Evolutionary conservation across 345 rosid genomes (phyloP).

Genomic region (Ricinus communis): DNA sequence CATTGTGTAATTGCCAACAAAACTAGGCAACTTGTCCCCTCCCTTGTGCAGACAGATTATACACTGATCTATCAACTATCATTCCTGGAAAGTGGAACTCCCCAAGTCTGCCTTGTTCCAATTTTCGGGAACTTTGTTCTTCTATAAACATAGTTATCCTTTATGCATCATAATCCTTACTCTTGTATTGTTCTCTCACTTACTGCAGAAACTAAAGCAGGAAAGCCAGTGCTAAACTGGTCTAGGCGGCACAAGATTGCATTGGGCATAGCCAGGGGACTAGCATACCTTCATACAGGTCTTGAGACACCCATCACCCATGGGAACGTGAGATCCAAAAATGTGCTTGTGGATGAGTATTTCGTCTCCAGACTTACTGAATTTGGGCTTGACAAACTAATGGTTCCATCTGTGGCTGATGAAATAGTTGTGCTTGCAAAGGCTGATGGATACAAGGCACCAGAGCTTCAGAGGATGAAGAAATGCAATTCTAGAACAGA

Average conservation of each 20-base stretch:
- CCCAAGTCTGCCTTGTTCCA: too few species aligned
- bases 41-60: too few species aligned
- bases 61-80: too few species aligned
- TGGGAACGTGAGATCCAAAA: conserved; percentile 85
- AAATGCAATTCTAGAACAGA: conserved; percentile 90
- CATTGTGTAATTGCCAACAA: too few species aligned
- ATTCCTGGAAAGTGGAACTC: too few species aligned
- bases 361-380: conserved; percentile 83
- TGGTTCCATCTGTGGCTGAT: conserved; percentile 88
- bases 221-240: conserved; percentile 85
- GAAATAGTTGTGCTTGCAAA: conserved; percentile 90
- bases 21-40: too few species aligned
- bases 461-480: conserved; percentile 96
- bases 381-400: conserved; percentile 86
- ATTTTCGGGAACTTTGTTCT: neutral
- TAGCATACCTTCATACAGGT: conserved; percentile 79
- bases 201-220: conserved; percentile 64
- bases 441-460: conserved; percentile 87
- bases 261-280: conserved; percentile 81
- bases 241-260: conserved; percentile 96
- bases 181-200: conserved; percentile 9
- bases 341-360: conserved; percentile 89
- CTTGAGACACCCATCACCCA: conserved; percentile 80
- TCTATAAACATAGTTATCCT: too few species aligned
- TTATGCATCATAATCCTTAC: neutral